A percentile compares a stretch with the other conserved stretches of the same genome.
Evolutionary conservation across 2,329 filamentous ascomycete genomes (phyloP).

Genomic region (Dothideomycetes sp.): DNA sequence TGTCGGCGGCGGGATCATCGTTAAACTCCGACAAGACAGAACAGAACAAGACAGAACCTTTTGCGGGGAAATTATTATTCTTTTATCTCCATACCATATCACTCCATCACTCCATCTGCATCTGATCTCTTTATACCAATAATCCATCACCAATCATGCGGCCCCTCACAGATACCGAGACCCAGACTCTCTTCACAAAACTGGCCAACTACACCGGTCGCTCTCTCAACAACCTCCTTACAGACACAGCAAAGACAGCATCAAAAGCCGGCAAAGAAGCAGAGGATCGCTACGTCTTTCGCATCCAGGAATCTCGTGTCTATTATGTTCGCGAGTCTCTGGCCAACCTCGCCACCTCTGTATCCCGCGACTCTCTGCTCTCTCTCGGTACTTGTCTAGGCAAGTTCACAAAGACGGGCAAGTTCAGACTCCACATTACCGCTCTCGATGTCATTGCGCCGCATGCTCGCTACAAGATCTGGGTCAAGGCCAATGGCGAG

Average conservation of each 20-base stretch:
- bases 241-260: slow-evolving; percentile 33
- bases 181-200: slow-evolving; percentile 77
- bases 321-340: slow-evolving; percentile 88
- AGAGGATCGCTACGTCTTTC: slow-evolving; percentile 70
- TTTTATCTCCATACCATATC: no score
- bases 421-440: slow-evolving; percentile 90
- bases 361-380: slow-evolving; percentile 70
- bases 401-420: slow-evolving; percentile 93
- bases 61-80: background rate
- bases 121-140: background rate
- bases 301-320: slow-evolving; percentile 68
- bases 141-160: slow-evolving; percentile 50
- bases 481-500: slow-evolving; percentile 91
- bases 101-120: no score
- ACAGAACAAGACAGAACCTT: no score
- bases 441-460: slow-evolving; percentile 80
- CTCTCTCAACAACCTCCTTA: slow-evolving; percentile 67
- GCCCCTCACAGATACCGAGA: slow-evolving; percentile 68
- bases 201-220: slow-evolving; percentile 86
- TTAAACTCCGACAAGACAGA: no score
- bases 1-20: no score
- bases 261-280: slow-evolving; percentile 36
- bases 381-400: slow-evolving; percentile 84
- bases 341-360: slow-evolving; percentile 80
- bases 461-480: slow-evolving; percentile 92